Evolutionary conservation across 345 rosid species (phyloP), one percentile per base, ranked within the genome.

Genomic region (Rhodamnia argentea): DNA sequence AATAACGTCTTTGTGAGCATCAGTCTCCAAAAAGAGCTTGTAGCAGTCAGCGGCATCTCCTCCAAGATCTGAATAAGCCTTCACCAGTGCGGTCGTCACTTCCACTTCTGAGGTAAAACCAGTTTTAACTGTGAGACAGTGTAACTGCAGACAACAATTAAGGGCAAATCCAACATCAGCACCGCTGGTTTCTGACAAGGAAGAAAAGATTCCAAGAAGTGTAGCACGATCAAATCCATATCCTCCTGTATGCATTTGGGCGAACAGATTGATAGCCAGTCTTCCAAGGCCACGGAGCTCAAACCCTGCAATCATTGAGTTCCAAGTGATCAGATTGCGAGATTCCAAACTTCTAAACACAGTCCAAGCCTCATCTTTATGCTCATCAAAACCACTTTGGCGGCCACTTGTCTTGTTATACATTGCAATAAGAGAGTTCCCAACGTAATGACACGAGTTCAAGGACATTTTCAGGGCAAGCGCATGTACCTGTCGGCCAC

Each of bases 241-340:
- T 42, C 94, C 94, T 27, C 86, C 89, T 12, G 87, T 50, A 26
- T 88, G 90, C 98, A 94, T 96, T 87, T 85, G 87, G 70, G 60
- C 52, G 85, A 95, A 95, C 86, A 95, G 86, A 13, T 54, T 24
- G 56, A 94, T 27, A 47, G 93, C 96, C 76, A 83, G 88, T 57
- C 54, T 84, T 86, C 92, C 94, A 26, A 91, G 91, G 70, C 90
- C 93, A 40, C 91, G 87, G 22, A 86, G 52, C 83, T 88, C 95
- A 84, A 94, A 93, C 86, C 94, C 96, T 6, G 96, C 93, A 88
- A 94, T 90, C 95, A 95, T 93, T 10, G 98, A 94, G 83, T 96
- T 95, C 98, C 99, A 95, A 83, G 98, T 90, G 57, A 94, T 91
- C 76, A 89, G 83, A 90, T 91, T 94, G 82, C 90, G 89, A 47